Evolutionary conservation across 352 stramenopile genomes (phyloP).

Genomic region (Pythium angustatum): DNA sequence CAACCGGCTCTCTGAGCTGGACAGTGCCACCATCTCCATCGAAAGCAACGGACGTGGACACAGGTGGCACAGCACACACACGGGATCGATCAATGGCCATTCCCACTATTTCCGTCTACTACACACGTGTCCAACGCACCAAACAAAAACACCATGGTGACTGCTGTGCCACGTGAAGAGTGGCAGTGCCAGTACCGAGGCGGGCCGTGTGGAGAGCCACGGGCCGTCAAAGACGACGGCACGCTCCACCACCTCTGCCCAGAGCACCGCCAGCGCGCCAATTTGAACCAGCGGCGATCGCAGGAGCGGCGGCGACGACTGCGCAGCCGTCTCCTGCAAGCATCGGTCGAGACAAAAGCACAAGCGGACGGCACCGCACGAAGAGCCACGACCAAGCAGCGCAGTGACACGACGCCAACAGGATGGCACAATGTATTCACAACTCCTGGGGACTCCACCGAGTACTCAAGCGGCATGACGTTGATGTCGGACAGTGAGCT

Average conservation of each 20-base stretch:
- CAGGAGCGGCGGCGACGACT: slow-evolving; percentile 38
- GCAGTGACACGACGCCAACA: background rate
- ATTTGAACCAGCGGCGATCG: slow-evolving; percentile 47
- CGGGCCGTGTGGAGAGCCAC: slow-evolving; percentile 45
- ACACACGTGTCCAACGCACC: background rate
- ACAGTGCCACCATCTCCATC: background rate
- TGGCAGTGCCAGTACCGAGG: slow-evolving; percentile 55
- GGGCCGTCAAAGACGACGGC: slow-evolving; percentile 55
- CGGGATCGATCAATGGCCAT: background rate
- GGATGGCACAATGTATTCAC: background rate
- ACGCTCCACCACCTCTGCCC: slow-evolving; percentile 62
- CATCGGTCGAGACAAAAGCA: background rate
- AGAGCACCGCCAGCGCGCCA: slow-evolving; percentile 59
- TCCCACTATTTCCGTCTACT: background rate
- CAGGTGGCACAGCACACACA: no score
- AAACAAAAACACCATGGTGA: background rate
- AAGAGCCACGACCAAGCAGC: background rate
- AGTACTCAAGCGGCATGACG: background rate
- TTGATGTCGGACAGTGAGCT: slow-evolving; percentile 9
- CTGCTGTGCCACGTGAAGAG: slow-evolving; percentile 28
- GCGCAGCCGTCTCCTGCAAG: background rate
- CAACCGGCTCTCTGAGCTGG: background rate
- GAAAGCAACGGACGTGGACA: background rate
- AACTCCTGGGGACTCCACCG: background rate
- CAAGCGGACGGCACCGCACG: background rate